phyloP scores from a whole-genome alignment of 1,284 basidiomycete genomes.

The Farysia itapuensis region DNA sequence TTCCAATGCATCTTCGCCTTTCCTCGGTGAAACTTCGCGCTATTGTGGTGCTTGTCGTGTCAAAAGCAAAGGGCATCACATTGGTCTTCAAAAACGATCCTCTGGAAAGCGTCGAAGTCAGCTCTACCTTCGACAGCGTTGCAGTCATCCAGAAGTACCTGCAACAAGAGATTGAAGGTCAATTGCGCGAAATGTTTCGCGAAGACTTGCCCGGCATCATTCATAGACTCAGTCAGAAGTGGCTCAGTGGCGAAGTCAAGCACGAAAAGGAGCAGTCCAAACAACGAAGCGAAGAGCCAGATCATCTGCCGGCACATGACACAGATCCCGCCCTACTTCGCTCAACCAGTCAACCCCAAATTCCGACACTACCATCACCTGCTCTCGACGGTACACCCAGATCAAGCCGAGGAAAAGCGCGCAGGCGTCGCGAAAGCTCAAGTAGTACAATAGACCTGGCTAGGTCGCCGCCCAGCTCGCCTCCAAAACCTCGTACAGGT shows the following conservation, averaged over 20 bases:
- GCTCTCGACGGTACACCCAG: slow-evolving; percentile 17
- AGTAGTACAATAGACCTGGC: slow-evolving; percentile 7
- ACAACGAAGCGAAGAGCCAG: slow-evolving; percentile 11
- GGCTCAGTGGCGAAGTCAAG: slow-evolving; percentile 65
- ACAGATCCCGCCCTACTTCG: slow-evolving; percentile 11
- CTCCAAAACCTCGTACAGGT: slow-evolving; percentile 7
- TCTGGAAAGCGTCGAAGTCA: slow-evolving; percentile 94
- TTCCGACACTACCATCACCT: slow-evolving; percentile 15
- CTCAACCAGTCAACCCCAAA: slow-evolving; percentile 21
- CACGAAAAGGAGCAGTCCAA: slow-evolving; percentile 26
- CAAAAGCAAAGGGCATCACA: slow-evolving; percentile 92
- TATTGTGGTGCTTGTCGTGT: slow-evolving; percentile 96
- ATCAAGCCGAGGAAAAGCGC: slow-evolving; percentile 4
- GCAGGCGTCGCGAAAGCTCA: slow-evolving; percentile 3
- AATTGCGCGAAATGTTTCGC: slow-evolving; percentile 95
- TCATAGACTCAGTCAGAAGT: slow-evolving; percentile 89
- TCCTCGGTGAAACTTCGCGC: slow-evolving; percentile 90
- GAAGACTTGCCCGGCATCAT: slow-evolving; percentile 97
- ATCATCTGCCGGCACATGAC: background rate
- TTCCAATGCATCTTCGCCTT: slow-evolving; percentile 97
- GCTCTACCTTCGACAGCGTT: slow-evolving; percentile 95
- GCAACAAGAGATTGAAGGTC: slow-evolving; percentile 83
- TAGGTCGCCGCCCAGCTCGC: slow-evolving; percentile 9
- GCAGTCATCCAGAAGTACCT: slow-evolving; percentile 81
- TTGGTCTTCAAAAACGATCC: slow-evolving; percentile 99